These are phyloP conservation scores for Aspergillus quadricinctus DNA, from an alignment of 2,329 filamentous ascomycete species.

Conservation along the genomic window DNA sequence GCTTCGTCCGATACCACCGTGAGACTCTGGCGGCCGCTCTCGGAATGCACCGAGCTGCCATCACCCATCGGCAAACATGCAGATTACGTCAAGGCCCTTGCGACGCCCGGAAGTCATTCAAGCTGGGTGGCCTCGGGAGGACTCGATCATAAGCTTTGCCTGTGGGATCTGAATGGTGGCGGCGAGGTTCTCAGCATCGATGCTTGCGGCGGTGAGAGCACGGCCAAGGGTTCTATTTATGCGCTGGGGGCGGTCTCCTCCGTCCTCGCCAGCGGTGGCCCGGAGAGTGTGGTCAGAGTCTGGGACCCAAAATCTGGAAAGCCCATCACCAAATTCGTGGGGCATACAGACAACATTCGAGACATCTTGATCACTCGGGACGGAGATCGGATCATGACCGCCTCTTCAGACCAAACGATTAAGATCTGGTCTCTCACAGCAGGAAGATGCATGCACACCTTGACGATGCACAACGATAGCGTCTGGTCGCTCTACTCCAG, in stretches of 20 bases:
- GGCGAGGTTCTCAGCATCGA: conserved; percentile 86
- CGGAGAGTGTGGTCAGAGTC: conserved; percentile 85
- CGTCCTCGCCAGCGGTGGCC: conserved; percentile 85
- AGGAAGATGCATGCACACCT: conserved; percentile 92
- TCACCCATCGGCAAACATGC: conserved; percentile 85
- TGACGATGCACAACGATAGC: conserved; percentile 98
- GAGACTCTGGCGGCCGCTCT: conserved; percentile 81
- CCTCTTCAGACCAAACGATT: conserved; percentile 92
- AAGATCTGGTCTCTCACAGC: conserved; percentile 97
- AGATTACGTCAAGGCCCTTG: conserved; percentile 94
- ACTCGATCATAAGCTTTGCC: conserved; percentile 81
- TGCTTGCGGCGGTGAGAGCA: conserved; percentile 66
- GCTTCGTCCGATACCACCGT: conserved; percentile 92
- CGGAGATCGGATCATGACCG: conserved; percentile 87
- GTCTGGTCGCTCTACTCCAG: conserved; percentile 95
- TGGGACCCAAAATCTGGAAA: conserved; percentile 90
- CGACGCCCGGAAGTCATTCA: conserved; percentile 64
- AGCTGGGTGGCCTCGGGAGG: conserved; percentile 94
- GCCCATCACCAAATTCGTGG: conserved; percentile 91
- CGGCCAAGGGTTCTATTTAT: conserved; percentile 93
- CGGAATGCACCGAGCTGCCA: conserved; percentile 59
- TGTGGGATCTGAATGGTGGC: conserved; percentile 88
- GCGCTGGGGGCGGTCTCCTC: conserved; percentile 74
- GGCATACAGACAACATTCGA: conserved; percentile 90
- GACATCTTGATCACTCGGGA: conserved; percentile 85